Evolutionary conservation across 345 rosid species (phyloP).

Genomic region (Aquilaria sinensis): DNA sequence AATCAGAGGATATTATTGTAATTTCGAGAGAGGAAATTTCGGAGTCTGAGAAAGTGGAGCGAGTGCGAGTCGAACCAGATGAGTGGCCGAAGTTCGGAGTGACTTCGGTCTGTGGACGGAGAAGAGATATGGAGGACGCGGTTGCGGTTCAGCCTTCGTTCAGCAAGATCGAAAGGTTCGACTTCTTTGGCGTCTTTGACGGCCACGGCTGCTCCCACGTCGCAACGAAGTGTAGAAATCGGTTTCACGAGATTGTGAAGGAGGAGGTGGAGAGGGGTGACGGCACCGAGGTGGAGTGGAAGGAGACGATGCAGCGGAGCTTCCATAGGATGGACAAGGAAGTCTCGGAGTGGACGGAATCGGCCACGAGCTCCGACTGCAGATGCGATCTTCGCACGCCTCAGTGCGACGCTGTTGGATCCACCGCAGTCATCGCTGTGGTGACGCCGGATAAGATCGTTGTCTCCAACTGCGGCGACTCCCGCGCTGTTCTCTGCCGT

Average conservation of each 20-base stretch:
- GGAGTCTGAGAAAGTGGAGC: background rate
- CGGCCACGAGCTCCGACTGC: slow-evolving; percentile 24
- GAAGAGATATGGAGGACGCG: slow-evolving; percentile 97
- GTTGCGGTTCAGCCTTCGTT: slow-evolving; percentile 53
- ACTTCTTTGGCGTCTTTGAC: slow-evolving; percentile 80
- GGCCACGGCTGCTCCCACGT: slow-evolving; percentile 99
- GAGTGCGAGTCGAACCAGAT: slow-evolving; percentile 5
- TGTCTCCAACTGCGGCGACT: slow-evolving; percentile 84
- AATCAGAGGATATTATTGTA: background rate
- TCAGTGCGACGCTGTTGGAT: slow-evolving; percentile 84
- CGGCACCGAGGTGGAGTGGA: slow-evolving; percentile 35
- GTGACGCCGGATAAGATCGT: slow-evolving; percentile 60
- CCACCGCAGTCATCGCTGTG: slow-evolving; percentile 72
- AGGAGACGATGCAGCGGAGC: slow-evolving; percentile 46
- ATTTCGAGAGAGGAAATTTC: background rate
- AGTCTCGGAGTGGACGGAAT: slow-evolving; percentile 27
- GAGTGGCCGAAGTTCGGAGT: slow-evolving; percentile 50
- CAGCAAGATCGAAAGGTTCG: slow-evolving; percentile 16
- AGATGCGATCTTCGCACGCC: slow-evolving; percentile 75
- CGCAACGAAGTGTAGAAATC: slow-evolving; percentile 26
- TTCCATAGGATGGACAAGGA: slow-evolving; percentile 62
- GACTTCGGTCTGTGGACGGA: slow-evolving; percentile 89
- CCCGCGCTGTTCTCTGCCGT: slow-evolving; percentile 83
- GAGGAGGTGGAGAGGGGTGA: slow-evolving; percentile 8
- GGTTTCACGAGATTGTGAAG: slow-evolving; percentile 31